Base-by-base conservation (phyloP, 1,284 basidiomycete genomes). In the Ganoderma sinense region DNA sequence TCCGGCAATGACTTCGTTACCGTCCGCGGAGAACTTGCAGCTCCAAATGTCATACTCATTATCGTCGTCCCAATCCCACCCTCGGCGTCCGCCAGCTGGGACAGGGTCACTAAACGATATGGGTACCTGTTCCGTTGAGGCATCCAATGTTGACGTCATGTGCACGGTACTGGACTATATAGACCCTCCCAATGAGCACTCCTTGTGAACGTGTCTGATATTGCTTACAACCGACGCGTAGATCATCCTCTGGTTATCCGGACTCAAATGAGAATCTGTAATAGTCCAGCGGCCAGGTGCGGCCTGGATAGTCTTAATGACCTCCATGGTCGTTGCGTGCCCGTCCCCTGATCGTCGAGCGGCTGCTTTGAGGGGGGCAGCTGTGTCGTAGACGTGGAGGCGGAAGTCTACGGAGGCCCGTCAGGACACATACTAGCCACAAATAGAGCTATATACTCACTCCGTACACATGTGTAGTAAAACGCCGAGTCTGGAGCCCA, bases 11-110 rank as follows among this genome's bases (percentile, higher is more conserved):
- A 99, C 91, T 81, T 99, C 98, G 68, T 94, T 94, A 0, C 96
- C 97, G 77, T 99, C 97, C 16, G 97, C 96, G 41, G 96, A 98
- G 80, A 99, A 99, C 31, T 95, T 90, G 78, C 98, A 96, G 73
- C 94, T 92, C 93, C 95, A 99, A 67, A 99, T 95, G 16, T 92
- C 91, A 76, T 91, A 92, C 31, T 84, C 78, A 62, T 87, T 85
- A 13, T 86, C 82, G n/a, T 83, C 85, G 58, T 84, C 66, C 41
- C 40, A 65, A 13, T 67, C 67, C 58, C 69, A 67, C 33, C 81
- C 83, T 77, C 85, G 84, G 8, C 80, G 66, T 74, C 71, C 39
- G 33, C 68, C 58, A 76, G 73, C 31, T 53, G 77, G 81, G 39
- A 71, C 74, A 26, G 77, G 77, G 74, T 92, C 89, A 11, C 85